Evolutionary conservation across 1,139 yeast genomes (phyloP), one percentile per base, ranked within the genome.

Genomic region (Yamadazyma triangularis): DNA sequence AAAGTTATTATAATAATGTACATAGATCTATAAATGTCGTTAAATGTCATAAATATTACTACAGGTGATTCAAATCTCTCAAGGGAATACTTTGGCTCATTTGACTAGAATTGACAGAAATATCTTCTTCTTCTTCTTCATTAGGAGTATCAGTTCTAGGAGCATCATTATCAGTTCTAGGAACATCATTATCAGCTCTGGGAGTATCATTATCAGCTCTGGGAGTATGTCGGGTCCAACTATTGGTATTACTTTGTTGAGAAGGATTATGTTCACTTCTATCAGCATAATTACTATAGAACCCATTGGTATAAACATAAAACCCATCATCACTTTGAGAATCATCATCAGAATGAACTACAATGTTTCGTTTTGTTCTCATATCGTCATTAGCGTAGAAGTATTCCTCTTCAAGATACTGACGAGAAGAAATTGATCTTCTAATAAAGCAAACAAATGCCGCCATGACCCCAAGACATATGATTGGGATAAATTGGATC

Each of bases 291-390:
- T 41, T 44, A 32, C 47, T 42, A 41, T 57, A 54, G 37, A 66
- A 66, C n/a, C 72, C 73, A 39, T 65, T 62, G 4, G 74, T 62
- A 39, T 62, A 67, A 8, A 66, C 69, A 38, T 55, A 62, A 33
- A 68, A 65, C 8, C 73, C 73, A 39, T 66, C 73, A 32, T 68
- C 74, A 41, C 73, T 65, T 7, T 50, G 61, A 11, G 54, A 43
- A 31, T 64, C 71, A 24, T 33, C 30, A 25, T 43, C 33, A 20
- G 44, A 46, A 19, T 40, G 44, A 4, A 47, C 38, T 22, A 46
- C 48, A 15, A 52, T 42, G 14, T 36, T 31, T 2, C 35, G 23
- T 27, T 57, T 45, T 33, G 50, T 44, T 34, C 68, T 47, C 70
- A 67, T 63, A 28, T 64, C 71, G 35, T 63, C 69, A 35, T 57